Conservation (phyloP, 495 filamentous ascomycete species). For the Daldinia grandis region DNA sequence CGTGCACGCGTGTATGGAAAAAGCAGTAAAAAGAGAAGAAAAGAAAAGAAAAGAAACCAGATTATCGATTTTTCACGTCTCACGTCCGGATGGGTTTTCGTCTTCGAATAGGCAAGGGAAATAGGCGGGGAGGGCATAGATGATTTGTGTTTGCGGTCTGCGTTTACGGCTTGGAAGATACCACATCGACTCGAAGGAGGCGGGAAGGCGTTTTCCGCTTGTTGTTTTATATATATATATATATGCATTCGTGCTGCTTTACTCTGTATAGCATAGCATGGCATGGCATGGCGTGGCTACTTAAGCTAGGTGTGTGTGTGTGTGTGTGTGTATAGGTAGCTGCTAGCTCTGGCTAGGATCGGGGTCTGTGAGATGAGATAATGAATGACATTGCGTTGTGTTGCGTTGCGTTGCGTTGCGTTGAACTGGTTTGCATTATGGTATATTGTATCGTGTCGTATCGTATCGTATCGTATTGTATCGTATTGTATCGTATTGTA, state of each 20-base stretch:
- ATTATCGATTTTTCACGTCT: background rate
- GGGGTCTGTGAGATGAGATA: slow-evolving; percentile 6
- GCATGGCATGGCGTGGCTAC: background rate
- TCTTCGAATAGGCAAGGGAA: background rate
- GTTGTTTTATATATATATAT: no score
- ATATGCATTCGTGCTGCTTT: background rate
- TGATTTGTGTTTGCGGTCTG: background rate
- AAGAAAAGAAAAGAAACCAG: background rate
- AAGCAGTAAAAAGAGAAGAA: background rate
- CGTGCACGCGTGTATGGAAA: background rate
- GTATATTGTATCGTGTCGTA: no score
- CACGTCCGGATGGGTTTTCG: background rate
- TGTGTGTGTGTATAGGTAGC: background rate
- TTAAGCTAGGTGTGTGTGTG: background rate
- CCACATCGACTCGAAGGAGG: slow-evolving; percentile 12
- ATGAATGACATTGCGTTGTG: background rate
- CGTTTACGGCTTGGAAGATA: slow-evolving; percentile 18
- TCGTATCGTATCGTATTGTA: no score
- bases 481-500: no score
- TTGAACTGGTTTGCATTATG: background rate
- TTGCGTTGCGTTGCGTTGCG: background rate
- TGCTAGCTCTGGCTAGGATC: background rate
- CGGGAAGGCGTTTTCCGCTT: slow-evolving; percentile 9
- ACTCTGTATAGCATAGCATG: no score
- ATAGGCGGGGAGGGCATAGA: background rate